Percentiles rank a stretch among this genome's conserved stretches.
Conservation (phyloP, 257 asterid species). For the Parsonsia alboflavescens region DNA sequence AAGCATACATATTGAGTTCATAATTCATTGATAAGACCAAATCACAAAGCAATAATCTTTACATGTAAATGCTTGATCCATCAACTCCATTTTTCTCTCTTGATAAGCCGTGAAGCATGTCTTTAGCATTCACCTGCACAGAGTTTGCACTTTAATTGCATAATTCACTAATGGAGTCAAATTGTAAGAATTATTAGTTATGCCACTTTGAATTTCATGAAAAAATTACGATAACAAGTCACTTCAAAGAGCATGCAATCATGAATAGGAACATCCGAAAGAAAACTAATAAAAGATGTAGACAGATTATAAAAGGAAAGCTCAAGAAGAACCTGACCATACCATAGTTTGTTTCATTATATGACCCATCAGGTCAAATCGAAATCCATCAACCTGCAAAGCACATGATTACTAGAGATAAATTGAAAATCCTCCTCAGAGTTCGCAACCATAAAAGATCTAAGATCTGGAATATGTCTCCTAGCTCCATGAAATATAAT, state of each 20-base stretch:
- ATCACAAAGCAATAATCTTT: conserved; percentile 24
- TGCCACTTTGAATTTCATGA: background rate
- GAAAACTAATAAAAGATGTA: background rate
- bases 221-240: background rate
- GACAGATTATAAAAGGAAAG: background rate
- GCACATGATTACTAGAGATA: conserved; percentile 19
- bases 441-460: background rate
- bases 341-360: conserved; percentile 92
- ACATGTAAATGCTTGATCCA: conserved; percentile 79
- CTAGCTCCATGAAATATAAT: background rate
- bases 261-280: background rate
- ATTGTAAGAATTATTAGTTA: background rate
- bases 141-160: conserved; percentile 8
- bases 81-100: conserved; percentile 68
- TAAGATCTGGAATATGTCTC: background rate
- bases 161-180: background rate
- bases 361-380: conserved; percentile 98
- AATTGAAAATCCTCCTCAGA: conserved; percentile 5
- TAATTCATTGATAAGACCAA: conserved; percentile 1
- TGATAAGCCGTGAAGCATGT: conserved; percentile 51
- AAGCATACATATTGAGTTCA: background rate
- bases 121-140: conserved; percentile 79
- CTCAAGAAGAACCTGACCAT: conserved; percentile 30
- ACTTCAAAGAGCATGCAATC: background rate
- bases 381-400: conserved; percentile 93